phyloP scores from a whole-genome alignment of 139 green algal genomes.

The Zygnema circumcarinatum region DNA sequence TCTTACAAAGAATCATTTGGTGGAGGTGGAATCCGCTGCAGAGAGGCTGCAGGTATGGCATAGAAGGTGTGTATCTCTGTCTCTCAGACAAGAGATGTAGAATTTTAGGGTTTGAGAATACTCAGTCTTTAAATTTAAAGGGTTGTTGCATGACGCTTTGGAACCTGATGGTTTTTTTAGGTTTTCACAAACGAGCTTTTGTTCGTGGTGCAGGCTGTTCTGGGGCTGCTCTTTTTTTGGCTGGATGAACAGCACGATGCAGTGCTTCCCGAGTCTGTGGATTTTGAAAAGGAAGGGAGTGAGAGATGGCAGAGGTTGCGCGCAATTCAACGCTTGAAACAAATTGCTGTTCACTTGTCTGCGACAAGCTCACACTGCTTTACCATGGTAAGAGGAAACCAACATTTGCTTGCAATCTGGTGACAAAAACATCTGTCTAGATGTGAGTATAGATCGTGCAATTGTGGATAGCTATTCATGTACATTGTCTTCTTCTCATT shows the following conservation, averaged over 20 bases:
- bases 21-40: not conserved
- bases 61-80: not conserved
- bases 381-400: too few relatives aligned
- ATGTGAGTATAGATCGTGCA: too few relatives aligned
- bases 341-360: too few relatives aligned
- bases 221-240: slow-evolving; percentile 4
- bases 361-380: too few relatives aligned
- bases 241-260: slow-evolving; percentile 9
- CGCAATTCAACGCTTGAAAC: too few relatives aligned
- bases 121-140: not conserved
- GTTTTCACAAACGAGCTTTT: not conserved
- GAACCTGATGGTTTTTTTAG: not conserved
- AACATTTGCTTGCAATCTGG: too few relatives aligned
- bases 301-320: too few relatives aligned
- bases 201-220: not conserved
- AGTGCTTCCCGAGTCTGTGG: too few relatives aligned
- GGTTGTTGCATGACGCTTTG: not conserved
- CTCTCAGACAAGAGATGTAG: not conserved
- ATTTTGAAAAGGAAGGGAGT: too few relatives aligned
- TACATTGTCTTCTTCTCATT: not conserved
- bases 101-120: not conserved
- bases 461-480: not conserved
- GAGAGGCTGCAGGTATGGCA: not conserved
- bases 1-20: not conserved
- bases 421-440: too few relatives aligned